Conservation (phyloP, 2,329 filamentous ascomycete genomes). For the Colletotrichum destructivum region DNA sequence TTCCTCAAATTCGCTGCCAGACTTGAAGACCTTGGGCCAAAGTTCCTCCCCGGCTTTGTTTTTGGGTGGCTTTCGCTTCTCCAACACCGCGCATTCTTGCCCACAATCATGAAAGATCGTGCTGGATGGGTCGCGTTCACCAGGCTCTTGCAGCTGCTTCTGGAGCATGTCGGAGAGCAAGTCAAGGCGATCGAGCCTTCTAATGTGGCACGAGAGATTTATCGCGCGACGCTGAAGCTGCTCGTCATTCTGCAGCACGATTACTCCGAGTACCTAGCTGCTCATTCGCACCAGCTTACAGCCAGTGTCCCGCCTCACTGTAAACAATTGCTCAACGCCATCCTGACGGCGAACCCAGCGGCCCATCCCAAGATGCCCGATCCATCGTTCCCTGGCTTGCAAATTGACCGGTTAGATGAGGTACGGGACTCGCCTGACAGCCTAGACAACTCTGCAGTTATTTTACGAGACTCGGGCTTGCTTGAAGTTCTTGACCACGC, state of each 20-base stretch:
- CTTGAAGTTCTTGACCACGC: constrained; percentile 73
- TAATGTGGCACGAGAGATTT: constrained; percentile 83
- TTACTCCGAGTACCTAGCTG: constrained; percentile 92
- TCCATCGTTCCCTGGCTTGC: constrained; percentile 80
- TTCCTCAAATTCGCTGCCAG: constrained; percentile 80
- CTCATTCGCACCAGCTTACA: constrained; percentile 87
- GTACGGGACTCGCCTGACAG: constrained; percentile 78
- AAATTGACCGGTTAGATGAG: constrained; percentile 83
- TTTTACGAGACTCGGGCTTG: constrained; percentile 69
- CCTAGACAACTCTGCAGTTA: constrained; percentile 73
- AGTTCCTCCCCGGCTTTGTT: constrained; percentile 83
- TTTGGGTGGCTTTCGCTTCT: constrained; percentile 89
- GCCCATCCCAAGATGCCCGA: constrained; percentile 79
- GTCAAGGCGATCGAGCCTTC: constrained; percentile 81
- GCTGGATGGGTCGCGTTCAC: constrained; percentile 84
- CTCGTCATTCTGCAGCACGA: constrained; percentile 92
- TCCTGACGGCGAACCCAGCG: constrained; percentile 84
- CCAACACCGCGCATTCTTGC: constrained; percentile 88
- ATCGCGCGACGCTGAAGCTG: constrained; percentile 86
- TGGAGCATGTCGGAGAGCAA: constrained; percentile 83
- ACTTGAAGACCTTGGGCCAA: constrained; percentile 82
- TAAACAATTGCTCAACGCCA: constrained; percentile 88
- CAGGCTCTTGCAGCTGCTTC: constrained; percentile 79
- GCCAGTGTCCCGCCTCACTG: constrained; percentile 87
- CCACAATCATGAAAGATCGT: constrained; percentile 77